Percentiles rank a stretch among this genome's conserved stretches.
These are phyloP conservation scores for Pharnaceum exiguum DNA, from an alignment of 148 eudicot genomes.

Conservation along the genomic window DNA sequence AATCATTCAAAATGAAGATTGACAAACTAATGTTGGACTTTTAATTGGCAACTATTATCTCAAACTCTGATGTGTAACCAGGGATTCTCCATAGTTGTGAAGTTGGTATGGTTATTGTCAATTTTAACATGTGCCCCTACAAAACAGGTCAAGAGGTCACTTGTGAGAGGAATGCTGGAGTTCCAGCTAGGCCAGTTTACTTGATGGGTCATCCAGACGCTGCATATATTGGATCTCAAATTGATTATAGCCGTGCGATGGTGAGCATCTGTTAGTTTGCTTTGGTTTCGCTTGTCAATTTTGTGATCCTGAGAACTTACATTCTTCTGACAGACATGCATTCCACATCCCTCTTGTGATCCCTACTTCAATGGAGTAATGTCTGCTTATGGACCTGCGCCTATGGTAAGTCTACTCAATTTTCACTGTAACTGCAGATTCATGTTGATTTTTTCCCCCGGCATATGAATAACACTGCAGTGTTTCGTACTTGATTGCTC, in stretches of 20 bases:
- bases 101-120: background rate
- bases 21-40: background rate
- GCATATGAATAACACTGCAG: background rate
- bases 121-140: background rate
- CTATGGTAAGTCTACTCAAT: slow-evolving; percentile 39
- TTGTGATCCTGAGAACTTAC: background rate
- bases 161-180: slow-evolving; percentile 36
- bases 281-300: background rate
- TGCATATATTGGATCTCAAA: slow-evolving; percentile 33
- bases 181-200: slow-evolving; percentile 43
- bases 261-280: slow-evolving; percentile 29
- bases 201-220: slow-evolving; percentile 39
- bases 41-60: background rate
- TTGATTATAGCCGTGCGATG: slow-evolving; percentile 35
- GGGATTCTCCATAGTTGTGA: background rate
- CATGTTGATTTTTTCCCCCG: background rate
- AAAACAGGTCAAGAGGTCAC: slow-evolving; percentile 45
- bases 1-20: no score
- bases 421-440: background rate
- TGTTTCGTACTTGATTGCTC: background rate
- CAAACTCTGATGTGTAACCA: background rate
- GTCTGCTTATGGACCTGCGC: slow-evolving; percentile 50
- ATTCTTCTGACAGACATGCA: slow-evolving; percentile 30
- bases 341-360: slow-evolving; percentile 52
- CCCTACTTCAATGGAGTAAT: slow-evolving; percentile 46